Conservation (phyloP, 495 filamentous ascomycete species). For the Aspergillus funiculosus region DNA sequence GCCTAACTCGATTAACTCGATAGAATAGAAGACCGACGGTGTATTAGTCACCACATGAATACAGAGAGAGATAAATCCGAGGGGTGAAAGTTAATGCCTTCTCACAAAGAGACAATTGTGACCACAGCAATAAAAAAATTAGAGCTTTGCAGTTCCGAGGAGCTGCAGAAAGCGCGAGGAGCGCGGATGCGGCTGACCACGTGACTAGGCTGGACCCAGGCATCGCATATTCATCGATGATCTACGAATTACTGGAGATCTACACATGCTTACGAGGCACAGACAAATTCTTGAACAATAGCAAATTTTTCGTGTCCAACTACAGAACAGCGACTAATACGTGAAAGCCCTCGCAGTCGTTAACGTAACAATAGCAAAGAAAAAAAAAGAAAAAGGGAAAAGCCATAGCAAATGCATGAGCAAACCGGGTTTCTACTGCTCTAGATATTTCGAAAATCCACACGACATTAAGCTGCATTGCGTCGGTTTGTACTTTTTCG, state of each 20-base stretch:
- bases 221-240: too few relatives aligned
- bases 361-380: slow-evolving; percentile 24
- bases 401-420: slow-evolving; percentile 26
- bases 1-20: neutral
- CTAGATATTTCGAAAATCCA: slow-evolving; percentile 28
- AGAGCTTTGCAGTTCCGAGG: slow-evolving; percentile 12
- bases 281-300: slow-evolving; percentile 13
- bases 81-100: neutral
- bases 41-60: slow-evolving; percentile 2
- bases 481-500: slow-evolving; percentile 24
- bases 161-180: slow-evolving; percentile 21
- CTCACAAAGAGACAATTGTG: neutral
- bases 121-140: slow-evolving; percentile 7
- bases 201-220: slow-evolving; percentile 10
- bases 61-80: neutral
- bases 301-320: slow-evolving; percentile 31
- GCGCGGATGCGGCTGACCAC: slow-evolving; percentile 19
- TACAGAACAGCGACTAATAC: slow-evolving; percentile 24
- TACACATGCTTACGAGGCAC: too few relatives aligned
- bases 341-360: slow-evolving; percentile 24
- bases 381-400: slow-evolving; percentile 23
- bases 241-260: too few relatives aligned
- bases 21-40: neutral
- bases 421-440: slow-evolving; percentile 29
- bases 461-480: slow-evolving; percentile 24